These are phyloP conservation scores for Conringia planisiliqua DNA, from an alignment of 345 rosid genomes.

Conservation along the genomic window DNA sequence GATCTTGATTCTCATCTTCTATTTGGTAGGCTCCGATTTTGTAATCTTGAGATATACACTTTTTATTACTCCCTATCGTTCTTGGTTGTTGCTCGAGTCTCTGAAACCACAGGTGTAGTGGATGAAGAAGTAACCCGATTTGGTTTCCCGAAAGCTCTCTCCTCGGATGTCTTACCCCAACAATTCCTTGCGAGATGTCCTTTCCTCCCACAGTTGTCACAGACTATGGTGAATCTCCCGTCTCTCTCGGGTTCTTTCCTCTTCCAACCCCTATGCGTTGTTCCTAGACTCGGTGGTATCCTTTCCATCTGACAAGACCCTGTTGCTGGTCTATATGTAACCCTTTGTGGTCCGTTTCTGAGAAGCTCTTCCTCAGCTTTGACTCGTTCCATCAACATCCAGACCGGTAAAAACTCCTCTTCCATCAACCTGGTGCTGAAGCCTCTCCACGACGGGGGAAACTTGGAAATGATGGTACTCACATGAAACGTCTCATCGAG, in stretches of 20 bases:
- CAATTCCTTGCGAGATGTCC: slow-evolving; percentile 65
- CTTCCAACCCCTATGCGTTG: slow-evolving; percentile 31
- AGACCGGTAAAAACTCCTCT: slow-evolving; percentile 50
- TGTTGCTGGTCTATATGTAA: slow-evolving; percentile 22
- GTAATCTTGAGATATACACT: neutral
- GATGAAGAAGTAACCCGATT: slow-evolving; percentile 8
- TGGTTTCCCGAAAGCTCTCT: slow-evolving; percentile 29
- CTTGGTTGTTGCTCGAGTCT: slow-evolving; percentile 16
- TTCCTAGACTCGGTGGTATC: slow-evolving; percentile 41
- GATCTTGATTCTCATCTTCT: slow-evolving; percentile 1
- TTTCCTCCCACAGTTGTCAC: slow-evolving; percentile 57
- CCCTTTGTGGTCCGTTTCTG: slow-evolving; percentile 25
- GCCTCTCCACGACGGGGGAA: slow-evolving; percentile 80
- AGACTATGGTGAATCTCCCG: slow-evolving; percentile 29
- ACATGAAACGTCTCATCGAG: slow-evolving; percentile 78
- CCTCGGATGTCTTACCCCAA: slow-evolving; percentile 36
- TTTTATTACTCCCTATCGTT: neutral
- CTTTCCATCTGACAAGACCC: slow-evolving; percentile 31
- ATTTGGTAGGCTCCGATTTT: neutral
- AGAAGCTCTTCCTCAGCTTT: slow-evolving; percentile 58
- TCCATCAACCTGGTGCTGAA: slow-evolving; percentile 55
- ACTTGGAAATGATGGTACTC: slow-evolving; percentile 63
- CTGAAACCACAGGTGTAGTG: slow-evolving; percentile 17
- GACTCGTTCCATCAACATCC: slow-evolving; percentile 54
- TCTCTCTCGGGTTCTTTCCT: slow-evolving; percentile 41